Evolutionary conservation across 768 basidiomycete genomes (phyloP).

Genomic region (Harrya chromipes): DNA sequence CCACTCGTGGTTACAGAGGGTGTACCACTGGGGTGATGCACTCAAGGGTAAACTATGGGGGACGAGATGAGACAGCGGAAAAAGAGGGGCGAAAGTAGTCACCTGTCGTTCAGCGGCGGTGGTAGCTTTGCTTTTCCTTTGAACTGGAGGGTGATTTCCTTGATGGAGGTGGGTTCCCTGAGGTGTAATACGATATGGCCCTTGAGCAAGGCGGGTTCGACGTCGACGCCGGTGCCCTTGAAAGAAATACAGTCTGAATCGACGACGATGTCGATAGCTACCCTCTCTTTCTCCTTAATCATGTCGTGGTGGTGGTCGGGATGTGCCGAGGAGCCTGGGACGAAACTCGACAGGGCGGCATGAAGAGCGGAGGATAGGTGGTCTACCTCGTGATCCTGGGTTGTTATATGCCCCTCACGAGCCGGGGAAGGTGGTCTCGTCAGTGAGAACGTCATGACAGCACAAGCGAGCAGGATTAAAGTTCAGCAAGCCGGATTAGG

Average conservation of each 20-base stretch:
- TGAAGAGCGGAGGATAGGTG: constrained; percentile 36
- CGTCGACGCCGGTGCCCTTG: constrained; percentile 77
- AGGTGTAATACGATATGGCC: constrained; percentile 82
- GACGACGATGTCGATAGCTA: constrained; percentile 74
- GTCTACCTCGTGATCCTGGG: constrained; percentile 31
- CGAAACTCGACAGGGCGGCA: constrained; percentile 35
- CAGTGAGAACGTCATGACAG: constrained; percentile 34
- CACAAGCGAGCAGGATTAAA: constrained; percentile 7
- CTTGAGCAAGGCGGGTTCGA: constrained; percentile 76
- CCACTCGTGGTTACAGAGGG: constrained; percentile 84
- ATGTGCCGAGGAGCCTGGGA: constrained; percentile 19
- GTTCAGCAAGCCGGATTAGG: constrained; percentile 5
- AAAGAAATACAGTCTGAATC: constrained; percentile 68
- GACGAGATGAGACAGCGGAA: not conserved
- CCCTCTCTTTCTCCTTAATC: constrained; percentile 43
- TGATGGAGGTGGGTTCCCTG: constrained; percentile 77
- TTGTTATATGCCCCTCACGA: constrained; percentile 21
- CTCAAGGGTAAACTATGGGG: constrained; percentile 18
- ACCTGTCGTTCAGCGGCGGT: constrained; percentile 55
- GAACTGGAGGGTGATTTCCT: constrained; percentile 81
- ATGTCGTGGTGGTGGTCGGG: constrained; percentile 36
- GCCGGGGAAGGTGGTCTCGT: constrained; percentile 34
- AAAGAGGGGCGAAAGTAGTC: constrained; percentile 9
- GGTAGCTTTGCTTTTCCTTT: constrained; percentile 79
- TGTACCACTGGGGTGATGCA: constrained; percentile 48